Evolutionary conservation across 345 rosid genomes (phyloP), one percentile per base, ranked within the genome.

Genomic region (Leavenworthia alabamica): DNA sequence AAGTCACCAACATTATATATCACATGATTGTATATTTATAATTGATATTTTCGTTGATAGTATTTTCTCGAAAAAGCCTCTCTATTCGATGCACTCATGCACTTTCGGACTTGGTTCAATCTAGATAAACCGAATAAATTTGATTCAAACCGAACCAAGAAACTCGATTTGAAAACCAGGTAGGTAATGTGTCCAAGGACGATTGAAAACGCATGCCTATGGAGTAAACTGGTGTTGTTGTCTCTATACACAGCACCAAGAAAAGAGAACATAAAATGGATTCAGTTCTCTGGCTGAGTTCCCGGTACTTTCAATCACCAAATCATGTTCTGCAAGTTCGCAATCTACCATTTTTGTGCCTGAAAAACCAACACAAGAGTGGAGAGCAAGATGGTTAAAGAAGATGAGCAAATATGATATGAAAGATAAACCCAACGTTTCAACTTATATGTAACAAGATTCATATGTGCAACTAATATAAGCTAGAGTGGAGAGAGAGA

Each of bases 311-410:
- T 26, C 31, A 23, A 47, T 31, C 58, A 55, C 64, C 53, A 55
- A 23, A 27, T 61, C 68, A 70, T 29, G 70, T 70, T 26, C 59
- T 70, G 51, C 66, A 68, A 60, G 80, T 62, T 65, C 83, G 79
- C 50, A 80, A 76, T 69, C 74, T 85, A 75, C 90, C 81, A 57
- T 80, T 77, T 69, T 82, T 90, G 72, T 83, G 96, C 97, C 97
- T 90, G 86, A 48, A 42, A 42, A 57, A 50, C 56, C 73, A 64
- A 51, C 53, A 54, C 33, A 5, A 54, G 9, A 48, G 29, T 36
- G 27, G 17, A 50, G 47, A 19, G 50, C 7, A 37, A 46, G 60
- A 56, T 31, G 23, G 36, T 31, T 10, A 8, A 15, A 45, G 5
- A 17, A 37, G 42, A 28, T 36, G 40, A 66, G 20, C 10, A 43